Evolutionary conservation across 2,329 filamentous ascomycete genomes (phyloP), one percentile per base, ranked within the genome.

Genomic region (Fusarium ambrosium): DNA sequence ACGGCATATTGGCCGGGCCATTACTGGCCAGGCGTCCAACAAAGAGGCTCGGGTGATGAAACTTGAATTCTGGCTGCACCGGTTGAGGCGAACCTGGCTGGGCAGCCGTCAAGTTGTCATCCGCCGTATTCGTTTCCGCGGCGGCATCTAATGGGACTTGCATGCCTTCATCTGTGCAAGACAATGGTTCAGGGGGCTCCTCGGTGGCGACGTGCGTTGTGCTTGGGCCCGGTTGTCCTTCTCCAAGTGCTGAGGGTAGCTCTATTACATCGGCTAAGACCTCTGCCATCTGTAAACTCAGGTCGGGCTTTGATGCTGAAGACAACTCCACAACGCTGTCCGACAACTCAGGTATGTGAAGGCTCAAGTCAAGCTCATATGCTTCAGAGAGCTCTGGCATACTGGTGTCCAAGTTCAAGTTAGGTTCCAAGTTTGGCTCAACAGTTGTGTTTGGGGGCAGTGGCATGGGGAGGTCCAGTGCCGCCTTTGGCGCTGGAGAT

Each of bases 31-130:
- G 64, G 45, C 79, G 78, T 53, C 81, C 82, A 55, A 81, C 66
- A 64, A 84, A 84, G n/a, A 73, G 73, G n/a, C 61, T 69, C n/a
- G 80, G 79, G 55, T 80, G 77, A 69, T 79, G 78, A 68, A 83
- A 81, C 64, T 62, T 77, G 66, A 77, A 79, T 10, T 79, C 74
- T 51, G 71, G 22, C 14, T 69, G 70, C 20, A 73, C 61, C 43
- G 68, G 56, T 61, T 56, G 70, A 55, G 77, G 75, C 55, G 75
- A 75, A 13, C 66, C 63, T n/a, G 53, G 48, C 39, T 68, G 68
- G 20, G 71, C 72, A 56, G 65, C 48, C 37, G 68, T 64, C 18
- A 74, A 77, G 56, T 62, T 66, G 10, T 53, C 37, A 48, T 70
- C 66, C 24, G 37, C 53, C 16, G 39, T 70, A 59, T 74, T 37